Base-by-base conservation (phyloP, 2,329 filamentous ascomycete species). In the Colletotrichum sidae region DNA sequence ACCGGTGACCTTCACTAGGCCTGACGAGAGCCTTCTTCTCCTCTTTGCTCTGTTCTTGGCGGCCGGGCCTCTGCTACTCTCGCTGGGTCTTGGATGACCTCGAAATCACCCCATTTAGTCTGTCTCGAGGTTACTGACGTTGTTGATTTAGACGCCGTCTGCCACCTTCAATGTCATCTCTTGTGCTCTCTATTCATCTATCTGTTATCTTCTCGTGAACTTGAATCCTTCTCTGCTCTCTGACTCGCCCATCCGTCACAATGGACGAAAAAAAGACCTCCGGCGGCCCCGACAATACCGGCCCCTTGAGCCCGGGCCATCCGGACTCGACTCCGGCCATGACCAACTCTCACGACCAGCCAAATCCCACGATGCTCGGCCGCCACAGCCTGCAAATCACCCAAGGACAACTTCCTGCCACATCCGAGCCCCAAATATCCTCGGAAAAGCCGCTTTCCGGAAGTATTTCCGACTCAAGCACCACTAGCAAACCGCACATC, bases 361-460 rank as follows among this genome's bases (percentile, higher is more conserved):
- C 11, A 7, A 12, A 63, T 38, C 47, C 37, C 33, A 34, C 37
- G 12, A 44, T 37, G 3, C 34, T 66, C 11, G 63, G 63, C 7
- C 63, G 63, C 8, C 63, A 66, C 47, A 66, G 63, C 25, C 33
- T 66, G 34, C 63, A 66, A 7, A 57, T 63, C 12, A 54, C 33
- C 15, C 58, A 42, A 15, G 12, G 38, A 9, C 47, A 13, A 6
- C 12, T 9, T 0, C 41, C 46, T 8, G 15, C 13, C 12, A 35
- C 15, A 8, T 25, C 51, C 3, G 12, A 5, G 13, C 12, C 25
- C 5, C 49, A 3, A 6, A 10, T 41, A 9, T 11, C n/a, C 17
- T 8, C 3, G n/a, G 44, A 44, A 38, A 41, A 44, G 10, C n/a
- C 10, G 8, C 6, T 15, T 6, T 3, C 9, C 15, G 47, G 12